Conservation (phyloP, 2,329 filamentous ascomycete genomes). For the Sordariomycetes sp. region DNA sequence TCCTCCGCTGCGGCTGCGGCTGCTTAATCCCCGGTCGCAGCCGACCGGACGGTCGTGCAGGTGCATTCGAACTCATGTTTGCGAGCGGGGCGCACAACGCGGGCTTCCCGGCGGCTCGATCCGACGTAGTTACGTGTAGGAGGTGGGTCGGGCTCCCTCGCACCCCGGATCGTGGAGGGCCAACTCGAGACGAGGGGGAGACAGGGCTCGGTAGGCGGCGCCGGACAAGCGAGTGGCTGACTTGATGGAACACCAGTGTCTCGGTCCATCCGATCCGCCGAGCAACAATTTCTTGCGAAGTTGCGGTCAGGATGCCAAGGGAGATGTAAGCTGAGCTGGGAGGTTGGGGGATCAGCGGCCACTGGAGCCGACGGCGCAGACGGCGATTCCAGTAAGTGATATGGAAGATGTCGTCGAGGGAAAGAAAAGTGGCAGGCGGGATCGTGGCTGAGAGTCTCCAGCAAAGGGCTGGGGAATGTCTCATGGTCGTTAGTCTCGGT, state of each 20-base stretch:
- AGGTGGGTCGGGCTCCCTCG: background rate
- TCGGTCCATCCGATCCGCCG: background rate
- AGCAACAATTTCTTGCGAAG: background rate
- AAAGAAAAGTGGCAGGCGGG: background rate
- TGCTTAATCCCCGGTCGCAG: too few relatives aligned
- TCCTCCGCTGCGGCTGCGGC: too few relatives aligned
- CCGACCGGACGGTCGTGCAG: too few relatives aligned
- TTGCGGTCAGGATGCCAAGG: background rate
- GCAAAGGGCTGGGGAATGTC: background rate
- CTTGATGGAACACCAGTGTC: background rate
- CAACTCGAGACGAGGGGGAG: background rate
- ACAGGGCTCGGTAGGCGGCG: background rate
- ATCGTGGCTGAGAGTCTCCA: background rate
- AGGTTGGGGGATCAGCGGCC: background rate
- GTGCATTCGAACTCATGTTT: too few relatives aligned
- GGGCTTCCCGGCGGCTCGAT: background rate
- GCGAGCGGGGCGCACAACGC: background rate
- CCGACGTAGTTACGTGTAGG: background rate
- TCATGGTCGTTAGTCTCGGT: background rate
- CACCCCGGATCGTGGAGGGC: background rate
- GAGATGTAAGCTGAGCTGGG: background rate
- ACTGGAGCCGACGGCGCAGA: background rate
- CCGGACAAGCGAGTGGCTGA: background rate
- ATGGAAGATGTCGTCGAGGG: background rate
- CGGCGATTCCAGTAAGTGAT: background rate